Evolutionary conservation across 768 basidiomycete genomes (phyloP), one percentile per base, ranked within the genome.

Genomic region (Mycena chlorophos): DNA sequence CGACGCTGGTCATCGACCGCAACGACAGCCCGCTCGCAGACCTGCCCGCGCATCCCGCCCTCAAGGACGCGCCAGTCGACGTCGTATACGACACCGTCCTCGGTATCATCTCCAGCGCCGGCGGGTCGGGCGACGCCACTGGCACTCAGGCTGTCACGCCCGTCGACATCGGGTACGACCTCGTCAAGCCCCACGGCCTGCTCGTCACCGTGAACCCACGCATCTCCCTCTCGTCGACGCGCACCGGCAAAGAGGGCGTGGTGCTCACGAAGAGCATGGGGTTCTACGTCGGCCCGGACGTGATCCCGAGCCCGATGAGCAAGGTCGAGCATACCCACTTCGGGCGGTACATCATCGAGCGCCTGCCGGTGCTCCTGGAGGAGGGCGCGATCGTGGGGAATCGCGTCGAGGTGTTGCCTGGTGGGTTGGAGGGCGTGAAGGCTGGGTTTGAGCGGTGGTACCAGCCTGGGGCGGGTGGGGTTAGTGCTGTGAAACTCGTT

Each of bases 1-100:
- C 75, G 28, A 71, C 68, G 1, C 67, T 74, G 34, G 69, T 69
- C 54, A 67, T 74, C 49, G 67, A 72, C 23, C 58, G 58, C 47
- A 10, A 3, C 1, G 53, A 34, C 10, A 51, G 52, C 5, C 22
- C 58, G 20, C 5, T 52, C 22, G 54, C 39, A 19, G 26, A 49
- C 31, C 38, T 45, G 22, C 28, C 26, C 3, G 2, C 37, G 4
- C 20, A n/a, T 27, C 45, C 45, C 20, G 23, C 23, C 12, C 45
- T 23, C 45, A 13, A 46, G 13, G 20, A 13, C 12, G 6, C 4
- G 8, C 23, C 45, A 26, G 23, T 26, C 16, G 31, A 49, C 17
- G 40, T 53, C 14, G 54, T 50, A 2, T 49, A 49, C 28, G 54
- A 55, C 39, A 28, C 48, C 30, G 26, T 27, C 2, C 19, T 27